Evolutionary conservation across 805 yeast species (phyloP).

Genomic region (Sugiyamaella valdiviana): DNA sequence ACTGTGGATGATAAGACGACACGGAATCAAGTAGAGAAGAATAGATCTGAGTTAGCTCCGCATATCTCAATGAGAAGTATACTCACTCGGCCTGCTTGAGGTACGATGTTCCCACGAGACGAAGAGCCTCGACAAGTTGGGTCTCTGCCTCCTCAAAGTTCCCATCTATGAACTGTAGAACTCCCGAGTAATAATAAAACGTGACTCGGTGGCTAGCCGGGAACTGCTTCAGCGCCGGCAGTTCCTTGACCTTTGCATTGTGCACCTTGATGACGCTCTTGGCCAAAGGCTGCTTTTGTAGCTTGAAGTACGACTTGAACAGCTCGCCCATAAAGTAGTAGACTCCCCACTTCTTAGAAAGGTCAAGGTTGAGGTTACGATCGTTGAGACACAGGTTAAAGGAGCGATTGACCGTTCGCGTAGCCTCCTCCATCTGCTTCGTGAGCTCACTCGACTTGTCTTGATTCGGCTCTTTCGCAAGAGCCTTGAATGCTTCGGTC

Average conservation of each 20-base stretch:
- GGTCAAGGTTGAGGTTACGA: conserved; percentile 45
- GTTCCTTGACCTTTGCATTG: conserved; percentile 42
- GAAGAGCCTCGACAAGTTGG: conserved; percentile 48
- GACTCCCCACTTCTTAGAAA: conserved; percentile 56
- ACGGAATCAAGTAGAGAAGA: conserved; percentile 56
- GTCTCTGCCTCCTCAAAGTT: conserved; percentile 48
- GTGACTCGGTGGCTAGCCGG: conserved; percentile 52
- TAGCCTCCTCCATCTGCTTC: conserved; percentile 44
- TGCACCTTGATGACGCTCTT: conserved; percentile 68
- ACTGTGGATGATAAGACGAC: conserved; percentile 43
- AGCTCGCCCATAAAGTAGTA: conserved; percentile 66
- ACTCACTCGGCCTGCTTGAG: conserved; percentile 18
- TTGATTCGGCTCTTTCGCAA: neutral
- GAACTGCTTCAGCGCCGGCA: conserved; percentile 44
- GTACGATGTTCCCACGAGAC: conserved; percentile 29
- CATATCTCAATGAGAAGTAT: conserved; percentile 16
- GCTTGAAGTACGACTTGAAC: conserved; percentile 60
- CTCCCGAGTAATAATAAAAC: conserved; percentile 64
- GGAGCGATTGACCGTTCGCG: conserved; percentile 61
- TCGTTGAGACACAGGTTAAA: conserved; percentile 77
- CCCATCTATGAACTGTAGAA: conserved; percentile 58
- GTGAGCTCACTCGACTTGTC: neutral
- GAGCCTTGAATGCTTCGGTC: conserved; percentile 16
- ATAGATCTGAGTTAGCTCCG: conserved; percentile 33
- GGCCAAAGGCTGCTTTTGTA: conserved; percentile 66